phyloP scores from a whole-genome alignment of 179 eudicot species.

The Spergularia azorica region DNA sequence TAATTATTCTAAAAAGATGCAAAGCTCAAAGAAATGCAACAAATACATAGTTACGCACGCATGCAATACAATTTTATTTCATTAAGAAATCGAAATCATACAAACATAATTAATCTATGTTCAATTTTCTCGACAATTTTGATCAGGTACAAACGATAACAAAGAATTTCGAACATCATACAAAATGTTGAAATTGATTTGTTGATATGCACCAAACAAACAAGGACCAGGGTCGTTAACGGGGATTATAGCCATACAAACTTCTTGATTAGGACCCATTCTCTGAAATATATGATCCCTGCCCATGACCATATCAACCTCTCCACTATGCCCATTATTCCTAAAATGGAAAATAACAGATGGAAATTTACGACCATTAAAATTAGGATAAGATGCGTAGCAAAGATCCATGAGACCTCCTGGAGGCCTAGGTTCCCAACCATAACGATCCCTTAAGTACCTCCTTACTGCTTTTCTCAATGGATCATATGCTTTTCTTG shows the following conservation, averaged over 20 bases:
- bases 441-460: not conserved
- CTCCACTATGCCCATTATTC: not conserved
- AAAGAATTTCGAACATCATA: not conserved
- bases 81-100: too few relatives aligned
- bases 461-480: not conserved
- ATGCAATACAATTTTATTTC: too few relatives aligned
- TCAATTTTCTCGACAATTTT: too few relatives aligned
- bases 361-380: not conserved
- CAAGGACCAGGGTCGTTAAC: slow-evolving; percentile 10
- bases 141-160: too few relatives aligned
- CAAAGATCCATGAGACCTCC: not conserved
- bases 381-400: not conserved
- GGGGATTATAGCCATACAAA: not conserved
- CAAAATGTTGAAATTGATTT: slow-evolving; percentile 4
- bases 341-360: not conserved
- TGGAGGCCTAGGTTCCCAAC: not conserved
- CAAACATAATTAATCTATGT: too few relatives aligned
- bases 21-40: too few relatives aligned
- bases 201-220: slow-evolving; percentile 16
- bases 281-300: not conserved
- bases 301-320: slow-evolving; percentile 1
- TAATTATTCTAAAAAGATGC: too few relatives aligned
- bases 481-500: not conserved
- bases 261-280: not conserved
- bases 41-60: too few relatives aligned